Base-by-base conservation (phyloP, 2,329 filamentous ascomycete species). In the Colletotrichum horii region DNA sequence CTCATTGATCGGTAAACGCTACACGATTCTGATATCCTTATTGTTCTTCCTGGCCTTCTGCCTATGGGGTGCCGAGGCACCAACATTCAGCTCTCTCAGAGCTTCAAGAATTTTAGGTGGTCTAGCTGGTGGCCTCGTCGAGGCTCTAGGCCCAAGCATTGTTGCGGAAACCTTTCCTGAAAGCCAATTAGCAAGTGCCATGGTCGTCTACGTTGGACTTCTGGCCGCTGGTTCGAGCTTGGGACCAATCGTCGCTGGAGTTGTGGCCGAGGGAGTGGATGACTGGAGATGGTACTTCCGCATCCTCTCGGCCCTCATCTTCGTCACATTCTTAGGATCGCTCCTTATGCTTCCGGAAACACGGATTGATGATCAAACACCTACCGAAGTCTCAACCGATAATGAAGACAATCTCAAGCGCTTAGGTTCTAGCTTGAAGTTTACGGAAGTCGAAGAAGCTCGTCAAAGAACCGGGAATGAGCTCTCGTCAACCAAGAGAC, bases 121-220 rank as follows among this genome's bases (percentile, higher is more conserved):
- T 12, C 67, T 78, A 14, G 61, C 71, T 22, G 78, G 66, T 30
- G 78, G 77, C 19, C 64, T 77, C 6, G 65, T 78, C 30, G 77
- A 79, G 66, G 76, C 78, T 16, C 36, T 79, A 12, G 78, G 77
- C 9, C 79, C 78, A 11, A 69, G 71, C 28, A 76, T 79, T 14
- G 78, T 79, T 28, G 66, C 55, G 8, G 78, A 79, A 28, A 74
- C 32, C 4, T 79, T 79, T 22, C 77, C 64, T 71, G 55, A 77
- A 66, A 48, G 75, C 16, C 74, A 80, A 52, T 52, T 77, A 2
- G 75, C 78, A 9, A 70, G 70, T n/a, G 76, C 77, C n/a, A 79
- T 83, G 80, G 48, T 79, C 74, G 66, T 80, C 78, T 48, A 70
- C 16, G 74, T 77, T 52, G 68, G 74, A 70, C 14, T 80, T 74